Evolutionary conservation across 441 rosid genomes (phyloP).

Genomic region (Corymbia calophylla): DNA sequence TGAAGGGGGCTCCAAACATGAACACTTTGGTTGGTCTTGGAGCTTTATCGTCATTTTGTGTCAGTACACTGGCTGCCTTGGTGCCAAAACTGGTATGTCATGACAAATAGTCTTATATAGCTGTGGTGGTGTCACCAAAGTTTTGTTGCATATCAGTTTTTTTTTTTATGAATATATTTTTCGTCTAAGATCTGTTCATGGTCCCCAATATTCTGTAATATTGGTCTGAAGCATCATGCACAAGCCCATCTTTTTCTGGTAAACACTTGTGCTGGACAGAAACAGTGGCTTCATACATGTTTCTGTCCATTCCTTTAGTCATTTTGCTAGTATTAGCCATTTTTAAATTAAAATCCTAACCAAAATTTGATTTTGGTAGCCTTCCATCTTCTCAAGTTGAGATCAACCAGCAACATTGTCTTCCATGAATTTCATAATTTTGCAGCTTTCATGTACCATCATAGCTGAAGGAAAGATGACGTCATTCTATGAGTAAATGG

Average conservation of each 20-base stretch:
- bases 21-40: constrained; percentile 97
- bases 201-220: background rate
- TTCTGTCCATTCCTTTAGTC: background rate
- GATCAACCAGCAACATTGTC: background rate
- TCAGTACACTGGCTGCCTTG: constrained; percentile 83
- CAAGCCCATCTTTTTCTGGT: background rate
- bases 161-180: background rate
- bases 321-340: background rate
- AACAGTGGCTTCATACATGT: background rate
- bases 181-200: background rate
- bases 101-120: background rate
- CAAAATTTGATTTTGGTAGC: background rate
- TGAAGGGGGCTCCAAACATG: constrained; percentile 91
- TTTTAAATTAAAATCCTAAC: background rate
- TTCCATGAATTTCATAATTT: background rate
- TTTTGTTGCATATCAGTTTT: background rate
- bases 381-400: background rate
- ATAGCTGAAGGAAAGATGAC: background rate
- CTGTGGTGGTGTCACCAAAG: background rate
- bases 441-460: background rate
- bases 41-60: constrained; percentile 89
- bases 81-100: constrained; percentile 71
- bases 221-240: background rate
- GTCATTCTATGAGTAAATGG: background rate
- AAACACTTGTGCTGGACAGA: background rate